These are phyloP conservation scores for Nakazawaea holstii DNA, from an alignment of 805 yeast species.

Conservation along the genomic window DNA sequence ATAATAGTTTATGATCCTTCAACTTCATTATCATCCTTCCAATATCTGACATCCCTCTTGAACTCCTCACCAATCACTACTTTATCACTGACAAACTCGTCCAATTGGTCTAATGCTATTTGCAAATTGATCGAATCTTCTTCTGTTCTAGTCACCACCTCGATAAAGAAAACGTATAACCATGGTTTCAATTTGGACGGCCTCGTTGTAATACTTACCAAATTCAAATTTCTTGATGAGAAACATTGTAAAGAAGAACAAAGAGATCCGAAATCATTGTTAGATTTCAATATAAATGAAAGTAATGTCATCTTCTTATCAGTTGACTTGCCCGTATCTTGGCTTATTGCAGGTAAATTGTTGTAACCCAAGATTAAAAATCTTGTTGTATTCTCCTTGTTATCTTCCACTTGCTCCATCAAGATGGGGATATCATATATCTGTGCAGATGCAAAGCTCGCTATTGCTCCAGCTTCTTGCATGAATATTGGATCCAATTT, in stretches of 20 bases:
- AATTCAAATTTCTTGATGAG: conserved; percentile 49
- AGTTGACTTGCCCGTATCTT: conserved; percentile 1
- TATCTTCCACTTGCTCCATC: conserved; percentile 61
- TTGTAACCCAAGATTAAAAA: conserved; percentile 61
- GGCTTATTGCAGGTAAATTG: conserved; percentile 12
- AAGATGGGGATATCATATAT: conserved; percentile 54
- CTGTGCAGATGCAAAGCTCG: conserved; percentile 61
- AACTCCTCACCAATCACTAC: conserved; percentile 46
- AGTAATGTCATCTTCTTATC: conserved; percentile 42
- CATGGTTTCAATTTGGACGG: conserved; percentile 66
- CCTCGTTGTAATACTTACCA: conserved; percentile 71
- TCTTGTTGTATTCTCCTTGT: conserved; percentile 74
- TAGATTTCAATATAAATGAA: conserved; percentile 57
- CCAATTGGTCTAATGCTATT: conserved; percentile 36
- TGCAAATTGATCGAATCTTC: conserved; percentile 23
- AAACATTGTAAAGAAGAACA: conserved; percentile 59
- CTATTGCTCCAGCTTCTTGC: conserved; percentile 61
- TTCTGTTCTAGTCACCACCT: conserved; percentile 43
- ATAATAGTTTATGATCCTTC: background rate
- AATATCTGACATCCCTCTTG: conserved; percentile 9
- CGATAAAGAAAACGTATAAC: conserved; percentile 82
- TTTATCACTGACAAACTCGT: conserved; percentile 39
- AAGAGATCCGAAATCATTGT: conserved; percentile 70
- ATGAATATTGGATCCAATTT: conserved; percentile 25
- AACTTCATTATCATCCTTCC: conserved; percentile 8